Base-by-base conservation (phyloP, 495 filamentous ascomycete species). In the Talaromyces ruber region DNA sequence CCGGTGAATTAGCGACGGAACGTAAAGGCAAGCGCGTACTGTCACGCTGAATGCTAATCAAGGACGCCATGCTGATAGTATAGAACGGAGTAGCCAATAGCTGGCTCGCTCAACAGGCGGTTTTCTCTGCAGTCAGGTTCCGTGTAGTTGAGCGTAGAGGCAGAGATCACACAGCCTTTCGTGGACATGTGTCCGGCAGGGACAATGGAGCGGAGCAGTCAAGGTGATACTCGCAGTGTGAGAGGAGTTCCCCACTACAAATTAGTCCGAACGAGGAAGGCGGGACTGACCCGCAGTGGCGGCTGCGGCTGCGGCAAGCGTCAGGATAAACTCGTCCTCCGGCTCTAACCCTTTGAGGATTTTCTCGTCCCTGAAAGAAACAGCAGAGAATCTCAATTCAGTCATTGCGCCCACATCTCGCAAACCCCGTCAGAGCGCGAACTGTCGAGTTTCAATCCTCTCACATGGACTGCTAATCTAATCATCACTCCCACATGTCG, bases 31-130 rank as follows among this genome's bases (percentile, higher is more conserved):
- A 51, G 55, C 43, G 72, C 79, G 56, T 67, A 82, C 80, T 78
- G 62, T 83, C 79, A 61, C 76, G 77, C 66, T 82, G 81, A 61
- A 82, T 76, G 64, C 69, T 72, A 62, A 82, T 79, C 64, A 80
- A 70, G 37, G 81, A 67, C 65, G 74, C 74, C 78, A 82, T 82
- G 50, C 62, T 78, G 70, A 69, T 74, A 64, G 65, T 25, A 30
- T 30, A 26, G 43, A 30, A 26, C 24, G 29, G 28, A 45, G 52
- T 52, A 39, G 59, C 37, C 18, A 30, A 30, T 30, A 57, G 54
- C 54, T 22, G 54, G 54, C 54, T 34, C 29, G 26, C 54, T 57
- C 54, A 12, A 34, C 54, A 30, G n/a, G 54, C 28, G 26, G 54
- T 1, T 29, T 29, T 32, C 2, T 57, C 29, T 57, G 54, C 51